Base-by-base conservation (phyloP, 106 monocot genomes). In the Acanthochlamys bracteata region DNA sequence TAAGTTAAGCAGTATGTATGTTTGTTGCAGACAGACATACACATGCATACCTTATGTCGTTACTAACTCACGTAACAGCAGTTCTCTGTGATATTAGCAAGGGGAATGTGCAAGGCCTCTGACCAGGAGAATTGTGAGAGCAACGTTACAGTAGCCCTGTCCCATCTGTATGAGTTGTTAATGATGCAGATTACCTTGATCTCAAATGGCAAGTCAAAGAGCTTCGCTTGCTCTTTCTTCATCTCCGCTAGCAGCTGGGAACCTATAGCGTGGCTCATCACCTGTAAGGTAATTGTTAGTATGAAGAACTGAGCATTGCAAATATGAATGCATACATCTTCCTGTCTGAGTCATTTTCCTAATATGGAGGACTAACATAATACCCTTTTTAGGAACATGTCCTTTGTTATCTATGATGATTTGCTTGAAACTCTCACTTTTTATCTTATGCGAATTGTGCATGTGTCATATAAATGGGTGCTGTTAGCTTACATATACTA, bases 41-140 rank as follows among this genome's bases (percentile, higher is more conserved):
- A 6, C 33, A 33, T 33, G 6, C 6, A 8, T 15, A 51, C 51
- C 51, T 51, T 10, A 51, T 51, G 8, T 51, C 6, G 33, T 33
- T 33, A 6, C 33, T 6, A 33, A 33, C 33, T 33, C 33, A n/a
- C 33, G 73, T 45, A 67, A 42, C 68, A 64, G 25, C 62, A 53
- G 17, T 52, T 57, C 17, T 63, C 75, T 10, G 70, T 83, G 66
- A 89, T 71, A 51, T 74, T 75, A 7, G 77, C 61, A 17, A 93
- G 74, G 40, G 89, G 93, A 27, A 93, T 71, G 62, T 93, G 93
- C 72, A 86, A 93, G 16, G 93, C 85, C 39, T 93, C 94, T 4
- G 90, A 94, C 90, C 94, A 94, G 11, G 90, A 90, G 76, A 90
- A 80, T 79, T 90, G 94, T 12, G 63, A 25, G 16, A 71, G 61